A percentile compares a stretch with the other conserved stretches of the same genome.
These are phyloP conservation scores for Rickenella mellea DNA, from an alignment of 768 basidiomycete species.

Conservation along the genomic window DNA sequence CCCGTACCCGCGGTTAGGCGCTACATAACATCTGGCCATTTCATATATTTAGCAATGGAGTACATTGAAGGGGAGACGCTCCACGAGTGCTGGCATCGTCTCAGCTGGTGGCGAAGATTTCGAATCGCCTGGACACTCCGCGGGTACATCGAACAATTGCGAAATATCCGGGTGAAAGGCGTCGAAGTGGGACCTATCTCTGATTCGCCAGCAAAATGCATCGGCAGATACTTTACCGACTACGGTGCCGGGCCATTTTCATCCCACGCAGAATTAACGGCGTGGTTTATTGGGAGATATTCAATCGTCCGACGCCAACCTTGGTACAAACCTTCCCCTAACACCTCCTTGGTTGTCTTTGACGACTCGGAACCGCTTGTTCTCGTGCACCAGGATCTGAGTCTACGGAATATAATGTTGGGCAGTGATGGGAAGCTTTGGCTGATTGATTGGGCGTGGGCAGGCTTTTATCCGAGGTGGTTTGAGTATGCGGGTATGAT, in stretches of 20 bases:
- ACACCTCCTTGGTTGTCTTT: no score
- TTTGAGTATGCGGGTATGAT: slow-evolving; percentile 7
- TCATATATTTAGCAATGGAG: slow-evolving; percentile 11
- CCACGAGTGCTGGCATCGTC: slow-evolving; percentile 9
- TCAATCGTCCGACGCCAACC: no score
- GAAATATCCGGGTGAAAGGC: no score
- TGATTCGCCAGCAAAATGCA: no score
- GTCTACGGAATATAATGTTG: slow-evolving; percentile 10
- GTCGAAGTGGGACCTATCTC: no score
- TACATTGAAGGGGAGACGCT: slow-evolving; percentile 10
- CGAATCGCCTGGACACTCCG: slow-evolving; percentile 13
- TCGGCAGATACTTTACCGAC: no score
- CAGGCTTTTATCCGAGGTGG: slow-evolving; percentile 11
- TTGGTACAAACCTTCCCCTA: no score
- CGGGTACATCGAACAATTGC: slow-evolving; percentile 10
- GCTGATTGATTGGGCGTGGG: slow-evolving; percentile 13
- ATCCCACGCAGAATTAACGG: slow-evolving; percentile 17
- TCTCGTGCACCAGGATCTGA: slow-evolving; percentile 11
- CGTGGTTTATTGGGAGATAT: slow-evolving; percentile 13
- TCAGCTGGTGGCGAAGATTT: slow-evolving; percentile 6
- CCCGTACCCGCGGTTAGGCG: slow-evolving; percentile 5
- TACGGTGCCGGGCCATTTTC: slow-evolving; percentile 20
- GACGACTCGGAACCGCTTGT: slow-evolving; percentile 12
- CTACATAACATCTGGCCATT: no score
- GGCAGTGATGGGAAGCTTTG: slow-evolving; percentile 9